Evolutionary conservation across 1,139 yeast species (phyloP).

Genomic region (Sugiyamaella xylanicola): DNA sequence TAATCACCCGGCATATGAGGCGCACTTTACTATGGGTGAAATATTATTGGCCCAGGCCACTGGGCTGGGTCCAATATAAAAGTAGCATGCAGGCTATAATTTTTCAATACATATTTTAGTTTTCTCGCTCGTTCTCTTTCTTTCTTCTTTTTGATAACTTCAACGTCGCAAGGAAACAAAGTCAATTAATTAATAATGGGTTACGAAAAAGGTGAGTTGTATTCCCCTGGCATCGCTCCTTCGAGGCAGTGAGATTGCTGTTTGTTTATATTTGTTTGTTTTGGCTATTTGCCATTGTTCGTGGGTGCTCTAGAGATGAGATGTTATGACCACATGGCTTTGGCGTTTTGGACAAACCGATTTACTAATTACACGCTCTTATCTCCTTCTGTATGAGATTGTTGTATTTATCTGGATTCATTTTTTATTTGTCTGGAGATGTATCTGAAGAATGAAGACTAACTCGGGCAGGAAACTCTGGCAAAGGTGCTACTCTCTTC

Average conservation of each 20-base stretch:
- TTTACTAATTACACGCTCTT: no score
- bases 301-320: not conserved
- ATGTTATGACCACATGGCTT: not conserved
- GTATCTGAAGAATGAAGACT: no score
- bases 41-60: slow-evolving; percentile 11
- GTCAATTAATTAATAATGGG: slow-evolving; percentile 23
- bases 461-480: slow-evolving; percentile 63
- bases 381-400: no score
- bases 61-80: not conserved
- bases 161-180: not conserved
- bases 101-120: slow-evolving; percentile 9
- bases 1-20: slow-evolving; percentile 11
- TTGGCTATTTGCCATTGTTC: not conserved
- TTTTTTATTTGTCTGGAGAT: not conserved
- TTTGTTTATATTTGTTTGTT: not conserved
- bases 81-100: slow-evolving; percentile 7
- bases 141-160: slow-evolving; percentile 3
- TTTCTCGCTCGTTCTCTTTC: not conserved
- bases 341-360: no score
- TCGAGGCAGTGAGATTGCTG: not conserved
- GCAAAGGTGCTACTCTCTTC: slow-evolving; percentile 98
- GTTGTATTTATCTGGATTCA: no score
- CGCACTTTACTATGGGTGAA: slow-evolving; percentile 17
- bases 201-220: slow-evolving; percentile 25
- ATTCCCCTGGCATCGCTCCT: no score